Conservation (phyloP, 371 early-diverging fungal genomes). For the Syncephalastrum contaminatum region DNA sequence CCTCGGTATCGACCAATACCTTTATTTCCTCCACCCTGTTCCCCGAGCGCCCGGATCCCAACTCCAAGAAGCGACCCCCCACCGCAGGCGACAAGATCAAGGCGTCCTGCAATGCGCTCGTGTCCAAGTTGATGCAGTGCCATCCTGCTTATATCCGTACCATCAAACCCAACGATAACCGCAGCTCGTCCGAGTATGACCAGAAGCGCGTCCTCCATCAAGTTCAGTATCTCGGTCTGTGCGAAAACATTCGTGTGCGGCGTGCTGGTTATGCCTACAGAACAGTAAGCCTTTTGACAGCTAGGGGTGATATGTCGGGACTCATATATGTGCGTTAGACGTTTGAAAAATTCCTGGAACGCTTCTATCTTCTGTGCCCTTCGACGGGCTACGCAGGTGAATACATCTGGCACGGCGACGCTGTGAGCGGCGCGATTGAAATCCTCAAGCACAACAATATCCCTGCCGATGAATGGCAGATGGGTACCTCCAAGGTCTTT, state of each 20-base stretch:
- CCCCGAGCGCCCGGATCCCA: constrained; percentile 86
- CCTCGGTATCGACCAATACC: constrained; percentile 66
- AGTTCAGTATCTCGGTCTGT: constrained; percentile 93
- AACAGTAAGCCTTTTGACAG: constrained; percentile 27
- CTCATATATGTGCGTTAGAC: constrained; percentile 14
- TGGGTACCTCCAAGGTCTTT: constrained; percentile 92
- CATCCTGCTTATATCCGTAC: constrained; percentile 98
- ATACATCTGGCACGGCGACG: constrained; percentile 86
- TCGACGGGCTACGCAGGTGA: constrained; percentile 84
- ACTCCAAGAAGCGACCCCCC: constrained; percentile 87
- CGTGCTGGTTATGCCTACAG: constrained; percentile 95
- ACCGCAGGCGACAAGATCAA: constrained; percentile 88
- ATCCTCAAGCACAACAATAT: constrained; percentile 89
- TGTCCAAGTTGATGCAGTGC: constrained; percentile 91
- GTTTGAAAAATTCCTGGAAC: constrained; percentile 50
- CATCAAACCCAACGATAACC: constrained; percentile 97
- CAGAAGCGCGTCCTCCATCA: constrained; percentile 92
- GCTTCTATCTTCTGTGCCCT: constrained; percentile 77
- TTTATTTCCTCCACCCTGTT: constrained; percentile 73
- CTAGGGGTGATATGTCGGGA: not conserved
- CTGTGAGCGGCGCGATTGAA: constrained; percentile 62
- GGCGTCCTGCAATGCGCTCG: constrained; percentile 70
- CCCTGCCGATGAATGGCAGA: constrained; percentile 91
- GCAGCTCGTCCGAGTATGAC: constrained; percentile 89
- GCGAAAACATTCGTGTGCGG: constrained; percentile 97